Conservation (phyloP, 2,329 filamentous ascomycete species). For the Beauveria australis region DNA sequence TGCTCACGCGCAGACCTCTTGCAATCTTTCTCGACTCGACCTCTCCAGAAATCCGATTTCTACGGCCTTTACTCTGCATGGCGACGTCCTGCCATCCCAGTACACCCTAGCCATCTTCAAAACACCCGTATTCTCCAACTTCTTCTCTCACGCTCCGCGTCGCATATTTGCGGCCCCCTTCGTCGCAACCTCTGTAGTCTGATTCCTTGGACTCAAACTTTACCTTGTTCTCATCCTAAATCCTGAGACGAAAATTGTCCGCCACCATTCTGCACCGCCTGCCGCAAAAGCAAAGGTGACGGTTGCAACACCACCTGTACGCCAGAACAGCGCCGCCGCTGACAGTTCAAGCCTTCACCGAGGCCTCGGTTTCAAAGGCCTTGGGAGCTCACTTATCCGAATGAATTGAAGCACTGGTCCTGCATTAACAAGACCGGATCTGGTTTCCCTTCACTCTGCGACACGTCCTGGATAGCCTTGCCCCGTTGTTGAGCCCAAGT, state of each 20-base stretch:
- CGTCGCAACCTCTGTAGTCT: constrained; percentile 6
- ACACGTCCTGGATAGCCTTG: constrained; percentile 2
- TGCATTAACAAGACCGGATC: constrained; percentile 7
- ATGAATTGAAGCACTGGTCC: constrained; percentile 7
- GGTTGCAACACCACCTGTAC: background rate
- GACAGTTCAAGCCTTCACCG: background rate
- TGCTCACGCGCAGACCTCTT: background rate
- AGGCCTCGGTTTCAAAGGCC: constrained; percentile 7
- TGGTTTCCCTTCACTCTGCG: constrained; percentile 9
- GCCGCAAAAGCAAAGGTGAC: no score
- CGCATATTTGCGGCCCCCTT: constrained; percentile 17
- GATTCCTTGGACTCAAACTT: background rate
- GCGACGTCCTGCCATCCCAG: background rate
- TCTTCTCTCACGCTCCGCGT: constrained; percentile 19
- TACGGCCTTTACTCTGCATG: background rate
- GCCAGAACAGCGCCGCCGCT: background rate
- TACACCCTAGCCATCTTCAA: constrained; percentile 8
- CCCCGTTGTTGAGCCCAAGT: background rate
- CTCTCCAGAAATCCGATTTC: background rate
- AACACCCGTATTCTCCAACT: constrained; percentile 12
- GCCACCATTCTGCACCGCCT: background rate
- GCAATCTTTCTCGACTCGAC: background rate
- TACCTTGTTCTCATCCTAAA: background rate
- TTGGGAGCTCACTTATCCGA: background rate
- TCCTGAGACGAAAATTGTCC: constrained; percentile 2